Percentiles rank a stretch among this genome's conserved stretches.
These are phyloP conservation scores for Pueraria montana DNA, from an alignment of 306 rosid species.

Conservation along the genomic window DNA sequence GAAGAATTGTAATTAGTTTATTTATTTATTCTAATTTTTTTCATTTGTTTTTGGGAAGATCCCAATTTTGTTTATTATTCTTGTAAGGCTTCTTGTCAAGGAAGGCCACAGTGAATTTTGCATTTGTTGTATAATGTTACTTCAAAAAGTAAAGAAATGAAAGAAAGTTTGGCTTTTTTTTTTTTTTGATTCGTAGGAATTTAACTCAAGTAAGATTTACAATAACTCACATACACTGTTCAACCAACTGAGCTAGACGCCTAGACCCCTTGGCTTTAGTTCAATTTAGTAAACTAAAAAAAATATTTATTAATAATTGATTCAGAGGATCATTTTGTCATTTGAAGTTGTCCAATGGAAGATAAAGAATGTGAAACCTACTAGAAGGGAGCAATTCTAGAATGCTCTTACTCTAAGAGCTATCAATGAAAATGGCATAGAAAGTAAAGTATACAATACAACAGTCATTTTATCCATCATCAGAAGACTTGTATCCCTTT, in stretches of 20 bases:
- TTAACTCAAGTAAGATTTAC: no score
- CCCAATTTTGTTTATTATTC: constrained; percentile 31
- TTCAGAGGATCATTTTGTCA: constrained; percentile 11
- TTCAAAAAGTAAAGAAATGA: constrained; percentile 53
- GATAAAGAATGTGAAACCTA: background rate
- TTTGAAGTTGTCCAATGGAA: background rate
- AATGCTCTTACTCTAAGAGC: background rate
- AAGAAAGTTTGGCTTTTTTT: constrained; percentile 37
- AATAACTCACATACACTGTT: no score
- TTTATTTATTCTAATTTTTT: constrained; percentile 23
- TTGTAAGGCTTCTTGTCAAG: constrained; percentile 47
- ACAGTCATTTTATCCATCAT: constrained; percentile 4
- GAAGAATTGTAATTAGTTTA: constrained; percentile 56
- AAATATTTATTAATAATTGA: background rate
- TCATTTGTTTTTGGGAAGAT: constrained; percentile 46
- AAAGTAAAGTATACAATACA: background rate
- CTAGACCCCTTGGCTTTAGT: background rate
- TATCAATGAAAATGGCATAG: background rate
- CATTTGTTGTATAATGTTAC: constrained; percentile 49
- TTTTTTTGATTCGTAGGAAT: no score
- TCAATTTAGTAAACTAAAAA: background rate
- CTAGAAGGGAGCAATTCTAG: background rate
- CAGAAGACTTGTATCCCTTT: background rate
- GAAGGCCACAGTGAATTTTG: constrained; percentile 53
- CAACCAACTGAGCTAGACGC: no score